A percentile compares a stretch with the other conserved stretches of the same genome.
Evolutionary conservation across 345 rosid genomes (phyloP).

Genomic region (Eucalyptus regnans): DNA sequence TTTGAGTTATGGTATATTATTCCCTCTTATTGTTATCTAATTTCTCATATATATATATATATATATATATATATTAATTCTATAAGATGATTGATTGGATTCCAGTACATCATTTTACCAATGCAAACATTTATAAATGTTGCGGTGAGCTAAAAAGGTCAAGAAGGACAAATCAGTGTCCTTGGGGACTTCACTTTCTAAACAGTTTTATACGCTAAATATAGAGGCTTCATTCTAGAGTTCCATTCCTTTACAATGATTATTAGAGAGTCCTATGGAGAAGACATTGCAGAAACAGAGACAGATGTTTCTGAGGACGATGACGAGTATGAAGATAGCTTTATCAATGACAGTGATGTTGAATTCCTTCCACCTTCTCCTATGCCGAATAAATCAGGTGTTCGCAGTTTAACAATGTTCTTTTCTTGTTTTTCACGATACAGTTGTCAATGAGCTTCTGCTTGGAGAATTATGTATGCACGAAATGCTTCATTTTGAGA

Average conservation of each 20-base stretch:
- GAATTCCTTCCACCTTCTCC: not conserved
- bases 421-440: not conserved
- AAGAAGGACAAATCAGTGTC: too few species aligned
- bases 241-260: not conserved
- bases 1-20: too few species aligned
- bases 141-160: too few species aligned
- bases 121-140: too few species aligned
- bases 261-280: not conserved
- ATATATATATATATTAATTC: too few species aligned
- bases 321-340: not conserved
- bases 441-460: not conserved
- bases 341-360: not conserved
- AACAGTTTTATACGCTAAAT: too few species aligned
- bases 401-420: too few species aligned
- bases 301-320: not conserved
- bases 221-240: not conserved
- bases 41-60: not conserved
- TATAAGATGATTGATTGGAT: not conserved
- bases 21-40: too few species aligned
- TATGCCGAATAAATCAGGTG: not conserved
- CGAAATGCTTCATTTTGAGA: not conserved
- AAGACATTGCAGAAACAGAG: not conserved
- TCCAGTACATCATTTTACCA: too few species aligned
- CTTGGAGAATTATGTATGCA: not conserved
- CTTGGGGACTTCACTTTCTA: too few species aligned